Percentiles rank a stretch among this genome's conserved stretches.
Conservation (phyloP, 2,329 filamentous ascomycete species). For the Scolecobasidium constrictum region DNA sequence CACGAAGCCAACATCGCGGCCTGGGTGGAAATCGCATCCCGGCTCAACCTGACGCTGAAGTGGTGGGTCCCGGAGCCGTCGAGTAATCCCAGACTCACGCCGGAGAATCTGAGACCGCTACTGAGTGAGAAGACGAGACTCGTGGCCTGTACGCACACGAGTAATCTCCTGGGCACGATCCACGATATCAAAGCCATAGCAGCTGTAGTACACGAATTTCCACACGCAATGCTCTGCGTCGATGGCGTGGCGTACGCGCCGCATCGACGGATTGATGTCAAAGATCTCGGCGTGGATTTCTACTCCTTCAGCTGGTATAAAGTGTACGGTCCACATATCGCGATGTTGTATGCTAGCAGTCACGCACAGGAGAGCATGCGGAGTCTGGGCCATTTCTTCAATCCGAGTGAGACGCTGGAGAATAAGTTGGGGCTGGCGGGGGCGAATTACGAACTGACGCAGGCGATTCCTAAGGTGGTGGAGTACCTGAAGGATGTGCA, state of each 20-base stretch:
- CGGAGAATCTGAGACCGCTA: slow-evolving; percentile 45
- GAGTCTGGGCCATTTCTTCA: slow-evolving; percentile 59
- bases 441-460: slow-evolving; percentile 59
- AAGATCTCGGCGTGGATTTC: slow-evolving; percentile 58
- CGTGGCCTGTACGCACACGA: slow-evolving; percentile 62
- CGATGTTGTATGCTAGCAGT: slow-evolving; percentile 56
- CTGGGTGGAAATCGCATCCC: slow-evolving; percentile 58
- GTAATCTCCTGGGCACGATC: slow-evolving; percentile 63
- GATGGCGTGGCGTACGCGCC: slow-evolving; percentile 71
- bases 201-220: slow-evolving; percentile 37
- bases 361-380: slow-evolving; percentile 44
- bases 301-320: slow-evolving; percentile 80
- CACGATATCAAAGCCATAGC: slow-evolving; percentile 50
- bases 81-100: slow-evolving; percentile 47
- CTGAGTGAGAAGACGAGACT: slow-evolving; percentile 55
- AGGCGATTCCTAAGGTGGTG: slow-evolving; percentile 49
- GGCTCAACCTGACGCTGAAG: slow-evolving; percentile 50
- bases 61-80: slow-evolving; percentile 47
- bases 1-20: slow-evolving; percentile 69
- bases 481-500: slow-evolving; percentile 43
- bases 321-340: slow-evolving; percentile 62
- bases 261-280: slow-evolving; percentile 59
- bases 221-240: slow-evolving; percentile 51
- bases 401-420: slow-evolving; percentile 46
- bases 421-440: slow-evolving; percentile 59